Evolutionary conservation across 1,139 yeast genomes (phyloP).

Genomic region (Lodderomyces theae): DNA sequence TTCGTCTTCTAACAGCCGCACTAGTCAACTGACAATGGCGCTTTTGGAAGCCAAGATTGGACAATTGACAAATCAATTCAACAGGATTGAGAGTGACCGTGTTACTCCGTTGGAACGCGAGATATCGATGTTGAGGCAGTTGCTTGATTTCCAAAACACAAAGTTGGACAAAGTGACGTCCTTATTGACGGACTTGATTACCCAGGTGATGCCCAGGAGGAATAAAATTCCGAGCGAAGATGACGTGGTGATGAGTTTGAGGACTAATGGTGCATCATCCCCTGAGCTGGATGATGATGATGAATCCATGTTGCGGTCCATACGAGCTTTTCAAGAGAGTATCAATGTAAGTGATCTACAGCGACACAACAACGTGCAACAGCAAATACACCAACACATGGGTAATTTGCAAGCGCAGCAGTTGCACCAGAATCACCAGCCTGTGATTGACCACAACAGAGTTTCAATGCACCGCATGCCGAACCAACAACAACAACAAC

Average conservation of each 20-base stretch:
- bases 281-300: slow-evolving; percentile 25
- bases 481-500: no score
- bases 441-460: neutral
- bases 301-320: slow-evolving; percentile 12
- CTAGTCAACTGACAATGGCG: neutral
- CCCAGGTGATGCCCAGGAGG: slow-evolving; percentile 29
- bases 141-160: slow-evolving; percentile 37
- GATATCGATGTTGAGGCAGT: slow-evolving; percentile 34
- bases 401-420: slow-evolving; percentile 6
- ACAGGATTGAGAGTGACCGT: slow-evolving; percentile 16
- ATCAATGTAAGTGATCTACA: slow-evolving; percentile 5
- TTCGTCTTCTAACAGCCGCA: slow-evolving; percentile 3
- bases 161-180: slow-evolving; percentile 40
- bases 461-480: slow-evolving; percentile 4
- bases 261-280: slow-evolving; percentile 15
- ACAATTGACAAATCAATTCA: slow-evolving; percentile 14
- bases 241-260: slow-evolving; percentile 25
- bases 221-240: slow-evolving; percentile 20
- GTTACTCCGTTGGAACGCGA: slow-evolving; percentile 27
- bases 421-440: slow-evolving; percentile 5
- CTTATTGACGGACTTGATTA: slow-evolving; percentile 19
- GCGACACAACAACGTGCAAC: neutral
- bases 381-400: neutral
- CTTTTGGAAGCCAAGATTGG: slow-evolving; percentile 13
- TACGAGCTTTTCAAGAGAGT: slow-evolving; percentile 4